Base-by-base conservation (phyloP, 352 stramenopile genomes). In the Blastocystis sp. region DNA sequence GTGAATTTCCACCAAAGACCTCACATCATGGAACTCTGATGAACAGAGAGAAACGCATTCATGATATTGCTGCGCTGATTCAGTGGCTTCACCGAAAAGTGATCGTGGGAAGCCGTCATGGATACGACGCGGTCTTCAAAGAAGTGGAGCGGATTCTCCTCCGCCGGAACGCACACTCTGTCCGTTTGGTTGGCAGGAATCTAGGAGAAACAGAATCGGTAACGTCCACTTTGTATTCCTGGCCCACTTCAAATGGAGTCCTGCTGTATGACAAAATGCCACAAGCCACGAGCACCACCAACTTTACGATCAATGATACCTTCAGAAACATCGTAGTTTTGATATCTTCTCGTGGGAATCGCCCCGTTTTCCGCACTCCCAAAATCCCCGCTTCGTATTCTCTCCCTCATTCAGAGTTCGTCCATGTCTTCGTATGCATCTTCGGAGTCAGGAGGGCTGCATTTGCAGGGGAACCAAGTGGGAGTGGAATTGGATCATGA, bases 281-380 rank as follows among this genome's bases (percentile, higher is more conserved):
- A 29, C 61, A 42, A 18, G 29, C 8, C 44, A 64, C n/a, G 21
- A 75, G 16, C 18, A 75, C 32, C 48, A 75, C 29, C 6, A 75
- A 46, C 63, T 75, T 75, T 51, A 32, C 63, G 27, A 75, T 53
- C 18, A 48, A 53, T 53, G 48, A 16, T 36, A 75, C 63, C 42
- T 46, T 75, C 21, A 24, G 34, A 51, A n/a, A 75, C 36, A 51
- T 75, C 63, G 27, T 75, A 51, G 63, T 54, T 54, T 71, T 71
- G 3, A 14, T 32, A 59, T 32, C 3, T 27, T 59, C 11, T 14
- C 32, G 2, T 2, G 32, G n/a, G n/a, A 21, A 54, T 21, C 32
- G 51, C 3, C 51, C 3, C 32, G 32, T 59, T 59, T 59, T 14
- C 11, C 32, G 4, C 11, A 59, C 2, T 59, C 51, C n/a, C 3